These are phyloP conservation scores for Tricholoma sp. DNA, from an alignment of 768 basidiomycete genomes.

Conservation along the genomic window DNA sequence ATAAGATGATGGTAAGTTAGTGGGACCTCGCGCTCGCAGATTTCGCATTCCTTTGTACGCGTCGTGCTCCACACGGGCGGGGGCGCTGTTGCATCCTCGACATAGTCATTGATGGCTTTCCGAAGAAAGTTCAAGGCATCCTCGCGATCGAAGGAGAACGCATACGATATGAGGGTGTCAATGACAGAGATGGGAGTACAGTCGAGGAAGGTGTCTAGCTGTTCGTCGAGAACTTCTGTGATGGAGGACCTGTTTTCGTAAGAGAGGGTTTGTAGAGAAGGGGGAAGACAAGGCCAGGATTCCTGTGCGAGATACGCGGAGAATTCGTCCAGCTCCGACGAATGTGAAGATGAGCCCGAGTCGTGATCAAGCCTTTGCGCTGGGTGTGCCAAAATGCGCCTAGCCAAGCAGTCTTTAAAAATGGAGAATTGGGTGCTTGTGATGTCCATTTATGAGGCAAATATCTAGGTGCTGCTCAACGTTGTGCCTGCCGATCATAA, in stretches of 20 bases:
- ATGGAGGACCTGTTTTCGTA: conserved; percentile 29
- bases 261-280: conserved; percentile 27
- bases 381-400: conserved; percentile 23
- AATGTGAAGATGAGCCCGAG: conserved; percentile 13
- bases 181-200: conserved; percentile 35
- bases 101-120: conserved; percentile 35
- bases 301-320: conserved; percentile 46
- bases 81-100: conserved; percentile 22
- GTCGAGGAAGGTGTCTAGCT: conserved; percentile 27
- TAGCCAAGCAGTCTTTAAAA: conserved; percentile 45
- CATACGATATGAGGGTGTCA: conserved; percentile 49
- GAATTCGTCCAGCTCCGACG: conserved; percentile 44
- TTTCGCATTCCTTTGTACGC: too few relatives aligned
- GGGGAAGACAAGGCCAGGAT: conserved; percentile 36
- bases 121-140: conserved; percentile 34
- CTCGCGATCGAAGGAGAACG: conserved; percentile 36
- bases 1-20: too few relatives aligned
- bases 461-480: neutral
- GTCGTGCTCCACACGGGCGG: too few relatives aligned
- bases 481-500: neutral
- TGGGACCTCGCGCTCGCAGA: too few relatives aligned
- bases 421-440: conserved; percentile 7
- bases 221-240: conserved; percentile 28
- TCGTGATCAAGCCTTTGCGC: conserved; percentile 15
- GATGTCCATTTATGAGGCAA: neutral